Evolutionary conservation across 805 yeast species (phyloP), one percentile per base, ranked within the genome.

Genomic region (Schwanniomyces vanrijiae): DNA sequence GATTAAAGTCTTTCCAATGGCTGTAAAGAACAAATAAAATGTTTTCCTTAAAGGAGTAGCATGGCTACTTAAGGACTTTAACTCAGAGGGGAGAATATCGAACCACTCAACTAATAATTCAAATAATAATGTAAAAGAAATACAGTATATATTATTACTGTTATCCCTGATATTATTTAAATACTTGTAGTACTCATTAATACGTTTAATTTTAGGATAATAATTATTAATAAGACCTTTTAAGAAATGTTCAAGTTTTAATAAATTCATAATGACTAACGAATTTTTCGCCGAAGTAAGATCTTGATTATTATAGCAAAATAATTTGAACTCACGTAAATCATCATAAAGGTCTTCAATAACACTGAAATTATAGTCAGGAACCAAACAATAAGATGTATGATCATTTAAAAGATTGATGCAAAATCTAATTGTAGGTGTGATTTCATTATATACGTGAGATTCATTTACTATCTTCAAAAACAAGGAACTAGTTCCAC

Each of bases 31-130:
- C 31, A 71, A 56, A 46, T 65, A 66, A 41, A 70, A 60, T 3
- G 66, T 60, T 44, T 64, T 65, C 42, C 65, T 66, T 14, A 67
- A 52, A 0, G 75, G 69, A 24, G 60, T 49, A 37, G 58, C 51
- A 2, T 49, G 47, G 9, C 64, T 48, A 1, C 70, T 67, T 45
- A 64, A 49, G 6, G 71, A 55, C 43, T 60, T 46, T 9, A 62
- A 58, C 20, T 67, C 67, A 31, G 68, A 63, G 2, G 76, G 75
- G 42, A 62, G 59, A 40, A 64, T 56, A 28, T 56, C 62, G 46
- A 66, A 64, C 74, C 76, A 73, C 25, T 60, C 59, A n/a, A 58
- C 63, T 16, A 67, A 39, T 42, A 72, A 44, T 22, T 71, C 64
- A 53, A 66, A 73, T 7, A 69, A 45, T 18, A 69, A 49, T 7